Percentiles rank a stretch among this genome's conserved stretches.
phyloP scores from a whole-genome alignment of 2,329 filamentous ascomycete genomes.

The Aspergillus fijiensis region DNA sequence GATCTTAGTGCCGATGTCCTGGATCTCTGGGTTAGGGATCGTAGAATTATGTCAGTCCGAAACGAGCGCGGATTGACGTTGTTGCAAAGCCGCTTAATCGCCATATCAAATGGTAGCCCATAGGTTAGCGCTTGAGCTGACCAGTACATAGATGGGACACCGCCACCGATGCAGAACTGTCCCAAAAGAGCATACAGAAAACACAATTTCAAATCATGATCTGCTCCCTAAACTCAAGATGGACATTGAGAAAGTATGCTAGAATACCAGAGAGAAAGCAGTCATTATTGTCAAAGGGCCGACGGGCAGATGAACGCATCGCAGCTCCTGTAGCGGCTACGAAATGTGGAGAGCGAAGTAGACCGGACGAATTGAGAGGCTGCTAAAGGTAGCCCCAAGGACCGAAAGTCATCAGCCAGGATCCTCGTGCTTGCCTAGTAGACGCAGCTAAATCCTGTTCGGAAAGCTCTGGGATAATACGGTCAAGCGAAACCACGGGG shows the following conservation, averaged over 20 bases:
- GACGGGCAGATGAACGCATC: conserved; percentile 11
- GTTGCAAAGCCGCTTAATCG: conserved; percentile 15
- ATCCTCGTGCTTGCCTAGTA: conserved; percentile 8
- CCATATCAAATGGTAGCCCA: conserved; percentile 20
- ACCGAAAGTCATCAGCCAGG: conserved; percentile 10
- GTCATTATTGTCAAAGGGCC: conserved; percentile 2
- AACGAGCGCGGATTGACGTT: conserved; percentile 12
- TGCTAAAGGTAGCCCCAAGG: conserved; percentile 9
- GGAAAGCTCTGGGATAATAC: conserved; percentile 4
- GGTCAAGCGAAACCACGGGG: not conserved
- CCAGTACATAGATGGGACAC: not conserved
- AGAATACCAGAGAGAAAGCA: conserved; percentile 7
- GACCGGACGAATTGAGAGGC: conserved; percentile 8
- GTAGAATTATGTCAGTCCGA: conserved; percentile 17
- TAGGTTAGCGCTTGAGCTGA: conserved; percentile 22
- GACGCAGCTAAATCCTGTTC: conserved; percentile 8
- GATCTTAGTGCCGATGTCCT: conserved; percentile 24
- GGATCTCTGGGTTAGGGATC: conserved; percentile 24
- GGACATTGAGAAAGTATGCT: not conserved
- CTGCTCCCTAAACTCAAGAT: not conserved
- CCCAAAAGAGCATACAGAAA: not conserved
- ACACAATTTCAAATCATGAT: not conserved
- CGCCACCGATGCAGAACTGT: not conserved
- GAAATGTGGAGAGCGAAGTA: conserved; percentile 8
- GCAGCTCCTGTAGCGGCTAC: conserved; percentile 11